These are phyloP conservation scores for Tricholoma furcatifolium DNA, from an alignment of 768 basidiomycete genomes.

Conservation along the genomic window DNA sequence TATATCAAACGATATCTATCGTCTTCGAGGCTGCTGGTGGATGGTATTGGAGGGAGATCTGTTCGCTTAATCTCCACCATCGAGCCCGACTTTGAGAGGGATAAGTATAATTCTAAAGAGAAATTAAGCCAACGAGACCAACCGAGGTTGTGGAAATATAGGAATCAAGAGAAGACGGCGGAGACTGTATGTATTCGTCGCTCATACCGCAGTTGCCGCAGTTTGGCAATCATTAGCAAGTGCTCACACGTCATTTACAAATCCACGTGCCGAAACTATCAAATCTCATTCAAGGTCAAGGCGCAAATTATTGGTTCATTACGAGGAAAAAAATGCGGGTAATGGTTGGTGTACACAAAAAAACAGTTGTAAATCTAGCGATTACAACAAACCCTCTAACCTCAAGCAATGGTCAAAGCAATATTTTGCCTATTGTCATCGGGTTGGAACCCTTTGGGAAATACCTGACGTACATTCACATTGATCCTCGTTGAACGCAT, in stretches of 20 bases:
- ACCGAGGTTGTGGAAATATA: constrained; percentile 49
- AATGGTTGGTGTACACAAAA: constrained; percentile 12
- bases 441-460: constrained; percentile 65
- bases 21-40: constrained; percentile 36
- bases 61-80: constrained; percentile 76
- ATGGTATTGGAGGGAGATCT: constrained; percentile 23
- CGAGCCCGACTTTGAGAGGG: constrained; percentile 42
- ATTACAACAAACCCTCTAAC: too few species aligned
- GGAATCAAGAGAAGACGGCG: constrained; percentile 40
- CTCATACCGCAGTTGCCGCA: constrained; percentile 17
- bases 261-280: constrained; percentile 1
- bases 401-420: too few species aligned
- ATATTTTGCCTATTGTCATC: too few species aligned
- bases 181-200: constrained; percentile 18
- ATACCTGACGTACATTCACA: constrained; percentile 89
- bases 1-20: constrained; percentile 78
- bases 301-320: not conserved
- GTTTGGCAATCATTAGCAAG: constrained; percentile 4
- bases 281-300: too few species aligned
- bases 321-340: constrained; percentile 3
- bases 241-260: constrained; percentile 9
- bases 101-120: not conserved
- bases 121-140: constrained; percentile 23
- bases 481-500: constrained; percentile 76
- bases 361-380: constrained; percentile 14